Percentiles rank a stretch among this genome's conserved stretches.
Evolutionary conservation across 169 alveolate genomes (phyloP).

Genomic region (Plasmodium knowlesi): DNA sequence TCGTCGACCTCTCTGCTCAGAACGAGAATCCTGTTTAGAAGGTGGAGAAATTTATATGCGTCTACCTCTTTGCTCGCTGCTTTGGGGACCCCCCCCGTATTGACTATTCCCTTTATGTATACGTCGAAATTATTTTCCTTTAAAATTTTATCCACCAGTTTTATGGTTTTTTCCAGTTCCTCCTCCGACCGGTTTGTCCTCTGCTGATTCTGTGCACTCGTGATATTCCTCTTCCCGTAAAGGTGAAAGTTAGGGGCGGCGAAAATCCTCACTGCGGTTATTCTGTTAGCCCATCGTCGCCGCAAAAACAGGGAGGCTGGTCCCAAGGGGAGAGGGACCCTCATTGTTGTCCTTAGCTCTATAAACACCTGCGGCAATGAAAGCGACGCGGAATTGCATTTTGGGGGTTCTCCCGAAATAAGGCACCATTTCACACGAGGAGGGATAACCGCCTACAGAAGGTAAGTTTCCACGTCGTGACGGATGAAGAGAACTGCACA

Average conservation of each 20-base stretch:
- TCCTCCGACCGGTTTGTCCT: background rate
- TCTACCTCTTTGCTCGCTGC: constrained; percentile 33
- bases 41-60: constrained; percentile 18
- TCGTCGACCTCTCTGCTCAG: constrained; percentile 19
- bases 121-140: constrained; percentile 35
- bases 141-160: constrained; percentile 18
- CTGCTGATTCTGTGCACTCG: background rate
- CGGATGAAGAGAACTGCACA: background rate
- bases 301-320: background rate
- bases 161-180: constrained; percentile 6
- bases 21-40: constrained; percentile 48
- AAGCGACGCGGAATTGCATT: background rate
- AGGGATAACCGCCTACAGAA: background rate
- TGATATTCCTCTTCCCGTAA: background rate
- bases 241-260: background rate
- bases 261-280: background rate
- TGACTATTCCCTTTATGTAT: constrained; percentile 1
- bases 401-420: background rate
- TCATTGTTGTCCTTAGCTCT: background rate
- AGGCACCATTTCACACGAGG: background rate
- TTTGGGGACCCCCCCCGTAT: background rate
- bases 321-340: background rate
- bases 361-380: background rate
- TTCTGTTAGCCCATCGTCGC: background rate
- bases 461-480: background rate